These are phyloP conservation scores for Jamesozyma spencerorum DNA, from an alignment of 805 yeast genomes.

Conservation along the genomic window DNA sequence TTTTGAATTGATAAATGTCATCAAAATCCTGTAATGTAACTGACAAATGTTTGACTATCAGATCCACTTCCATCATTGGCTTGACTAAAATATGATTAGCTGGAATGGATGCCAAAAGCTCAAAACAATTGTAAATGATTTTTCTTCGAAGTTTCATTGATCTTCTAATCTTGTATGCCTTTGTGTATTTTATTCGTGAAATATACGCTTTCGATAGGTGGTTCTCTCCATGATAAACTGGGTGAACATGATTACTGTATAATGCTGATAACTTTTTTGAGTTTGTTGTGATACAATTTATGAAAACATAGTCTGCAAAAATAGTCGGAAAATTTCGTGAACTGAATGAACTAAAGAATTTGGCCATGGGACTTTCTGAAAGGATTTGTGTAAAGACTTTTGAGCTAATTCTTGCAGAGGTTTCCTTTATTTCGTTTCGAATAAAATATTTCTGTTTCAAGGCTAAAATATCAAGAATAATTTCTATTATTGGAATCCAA, in stretches of 20 bases:
- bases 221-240: constrained; percentile 16
- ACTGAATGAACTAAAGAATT: constrained; percentile 11
- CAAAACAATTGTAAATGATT: constrained; percentile 14
- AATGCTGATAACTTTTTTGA: not conserved
- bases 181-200: constrained; percentile 8
- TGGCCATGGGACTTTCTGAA: constrained; percentile 16
- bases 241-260: constrained; percentile 4
- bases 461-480: constrained; percentile 17
- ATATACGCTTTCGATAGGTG: constrained; percentile 11
- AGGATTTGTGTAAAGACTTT: constrained; percentile 10
- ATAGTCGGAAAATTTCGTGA: constrained; percentile 10
- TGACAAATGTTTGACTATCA: constrained; percentile 10
- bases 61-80: constrained; percentile 12
- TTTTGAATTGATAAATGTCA: constrained; percentile 13
- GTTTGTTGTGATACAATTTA: constrained; percentile 8
- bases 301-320: constrained; percentile 17
- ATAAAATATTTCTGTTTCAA: constrained; percentile 22
- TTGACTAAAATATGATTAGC: constrained; percentile 9
- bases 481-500: constrained; percentile 21
- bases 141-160: constrained; percentile 18
- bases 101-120: constrained; percentile 14
- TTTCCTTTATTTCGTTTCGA: constrained; percentile 10
- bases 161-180: constrained; percentile 8
- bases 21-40: constrained; percentile 10
- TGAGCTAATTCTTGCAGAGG: not conserved